Conservation (phyloP, 768 basidiomycete genomes). For the Ephemerocybe angulata region DNA sequence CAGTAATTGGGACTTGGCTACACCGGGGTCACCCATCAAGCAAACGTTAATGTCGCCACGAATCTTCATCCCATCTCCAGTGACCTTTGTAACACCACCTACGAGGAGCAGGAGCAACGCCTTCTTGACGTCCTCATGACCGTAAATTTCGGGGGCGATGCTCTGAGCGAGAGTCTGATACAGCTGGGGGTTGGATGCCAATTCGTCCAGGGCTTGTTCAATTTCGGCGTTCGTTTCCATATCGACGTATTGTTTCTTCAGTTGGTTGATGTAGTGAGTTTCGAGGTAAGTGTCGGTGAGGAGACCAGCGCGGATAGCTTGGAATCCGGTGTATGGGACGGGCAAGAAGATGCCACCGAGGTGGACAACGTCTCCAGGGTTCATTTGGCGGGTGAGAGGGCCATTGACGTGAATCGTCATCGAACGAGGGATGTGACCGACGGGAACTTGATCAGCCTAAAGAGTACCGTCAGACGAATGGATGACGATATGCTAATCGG, state of each 20-base stretch:
- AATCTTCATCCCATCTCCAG: constrained; percentile 98
- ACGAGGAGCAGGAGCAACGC: constrained; percentile 88
- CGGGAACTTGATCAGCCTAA: constrained; percentile 97
- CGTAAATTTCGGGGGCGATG: constrained; percentile 98
- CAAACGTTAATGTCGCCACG: constrained; percentile 97
- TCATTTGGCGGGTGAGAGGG: constrained; percentile 83
- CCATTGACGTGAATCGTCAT: constrained; percentile 98
- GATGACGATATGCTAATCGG: not conserved
- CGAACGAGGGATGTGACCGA: constrained; percentile 96
- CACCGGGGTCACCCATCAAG: constrained; percentile 99
- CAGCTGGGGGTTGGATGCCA: constrained; percentile 72
- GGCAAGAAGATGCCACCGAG: constrained; percentile 97
- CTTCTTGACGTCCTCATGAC: constrained; percentile 96
- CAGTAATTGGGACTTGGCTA: constrained; percentile 93
- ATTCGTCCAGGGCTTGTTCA: constrained; percentile 57
- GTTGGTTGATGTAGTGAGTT: constrained; percentile 82
- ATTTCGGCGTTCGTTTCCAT: constrained; percentile 92
- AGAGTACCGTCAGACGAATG: not conserved
- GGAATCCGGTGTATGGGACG: constrained; percentile 95
- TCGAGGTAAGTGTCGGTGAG: constrained; percentile 98
- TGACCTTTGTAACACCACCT: constrained; percentile 92
- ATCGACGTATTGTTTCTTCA: constrained; percentile 96
- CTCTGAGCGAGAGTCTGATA: constrained; percentile 88
- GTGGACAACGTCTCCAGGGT: constrained; percentile 94
- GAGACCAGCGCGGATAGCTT: constrained; percentile 93